A percentile compares a stretch with the other conserved stretches of the same genome.
These are phyloP conservation scores for Epichloe gansuensis DNA, from an alignment of 2,329 filamentous ascomycete species.

Conservation along the genomic window DNA sequence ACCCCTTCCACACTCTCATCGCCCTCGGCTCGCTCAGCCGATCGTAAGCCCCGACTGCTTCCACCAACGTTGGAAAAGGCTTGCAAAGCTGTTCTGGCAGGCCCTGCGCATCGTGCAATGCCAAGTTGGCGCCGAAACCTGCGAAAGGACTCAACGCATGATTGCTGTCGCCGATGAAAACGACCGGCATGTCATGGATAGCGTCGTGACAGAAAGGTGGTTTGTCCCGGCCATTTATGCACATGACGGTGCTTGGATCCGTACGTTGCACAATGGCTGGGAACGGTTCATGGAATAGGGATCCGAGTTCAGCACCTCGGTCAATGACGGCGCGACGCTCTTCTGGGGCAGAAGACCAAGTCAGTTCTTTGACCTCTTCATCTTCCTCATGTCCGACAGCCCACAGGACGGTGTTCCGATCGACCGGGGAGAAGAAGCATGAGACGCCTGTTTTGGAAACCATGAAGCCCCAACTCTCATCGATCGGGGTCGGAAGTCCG, in stretches of 20 bases:
- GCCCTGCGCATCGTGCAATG: slow-evolving; percentile 33
- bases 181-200: slow-evolving; percentile 14
- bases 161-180: slow-evolving; percentile 39
- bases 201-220: slow-evolving; percentile 26
- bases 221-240: slow-evolving; percentile 33
- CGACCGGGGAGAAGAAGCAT: slow-evolving; percentile 28
- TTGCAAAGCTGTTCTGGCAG: slow-evolving; percentile 28
- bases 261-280: slow-evolving; percentile 26
- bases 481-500: slow-evolving; percentile 18
- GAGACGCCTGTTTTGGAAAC: slow-evolving; percentile 21
- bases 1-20: slow-evolving; percentile 12
- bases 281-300: slow-evolving; percentile 27
- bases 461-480: slow-evolving; percentile 22
- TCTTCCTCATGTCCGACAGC: slow-evolving; percentile 19
- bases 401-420: slow-evolving; percentile 26
- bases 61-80: slow-evolving; percentile 10
- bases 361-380: slow-evolving; percentile 10
- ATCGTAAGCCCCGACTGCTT: slow-evolving; percentile 24
- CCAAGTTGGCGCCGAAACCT: slow-evolving; percentile 36
- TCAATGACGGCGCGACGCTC: slow-evolving; percentile 17
- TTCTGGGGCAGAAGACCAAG: slow-evolving; percentile 11
- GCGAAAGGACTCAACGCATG: slow-evolving; percentile 38
- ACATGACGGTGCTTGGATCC: slow-evolving; percentile 23
- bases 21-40: slow-evolving; percentile 22
- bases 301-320: slow-evolving; percentile 20